Evolutionary conservation across 208 protist species (phyloP), one percentile per base, ranked within the genome.

Genomic region (Leishmania aethiopica): DNA sequence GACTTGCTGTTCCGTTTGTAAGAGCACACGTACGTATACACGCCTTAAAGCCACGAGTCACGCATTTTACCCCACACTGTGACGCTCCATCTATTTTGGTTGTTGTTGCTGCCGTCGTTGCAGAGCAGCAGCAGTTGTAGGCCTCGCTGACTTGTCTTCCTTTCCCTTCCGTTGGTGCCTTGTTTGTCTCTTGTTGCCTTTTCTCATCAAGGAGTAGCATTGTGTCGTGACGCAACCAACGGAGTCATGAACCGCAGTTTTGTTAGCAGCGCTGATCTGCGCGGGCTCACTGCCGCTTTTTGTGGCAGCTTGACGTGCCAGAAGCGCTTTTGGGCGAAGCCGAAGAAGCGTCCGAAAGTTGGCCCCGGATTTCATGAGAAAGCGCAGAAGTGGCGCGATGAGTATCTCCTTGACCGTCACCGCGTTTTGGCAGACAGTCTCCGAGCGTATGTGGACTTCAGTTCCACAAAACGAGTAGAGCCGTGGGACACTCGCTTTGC

Each of bases 401-500:
- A 97, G 86, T 97, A 95, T 64, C 89, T 96, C 25, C 89, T 96
- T 3, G 95, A 97, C 82, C 92, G 93, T 51, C 95, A 97, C 78
- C 86, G 93, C 57, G 89, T 96, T 1, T 83, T 97, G 47, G 95
- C 95, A 3, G 93, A 97, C 82, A 96, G 93, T 80, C 84, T 97
- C 37, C 89, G 93, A 22, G 89, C 91, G 2, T 98, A 98, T 83
- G 95, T 98, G 17, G 93, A 97, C 71, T 97, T 96, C 77, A 96
- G 94, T 86, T 86, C 92, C 2, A 93, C 93, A 32, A 95, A 92
- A 79, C 92, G 95, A 0, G 70, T 84, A n/a, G 92, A 96, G 80
- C 95, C 95, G 75, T 98, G 94, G 93, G 95, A 98, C 81, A 95
- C 95, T 37, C 94, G 95, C 40, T 98, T 97, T 86, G 89, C 85